Base-by-base conservation (phyloP, 768 basidiomycete genomes). In the Dictyophora rubrovolvata region DNA sequence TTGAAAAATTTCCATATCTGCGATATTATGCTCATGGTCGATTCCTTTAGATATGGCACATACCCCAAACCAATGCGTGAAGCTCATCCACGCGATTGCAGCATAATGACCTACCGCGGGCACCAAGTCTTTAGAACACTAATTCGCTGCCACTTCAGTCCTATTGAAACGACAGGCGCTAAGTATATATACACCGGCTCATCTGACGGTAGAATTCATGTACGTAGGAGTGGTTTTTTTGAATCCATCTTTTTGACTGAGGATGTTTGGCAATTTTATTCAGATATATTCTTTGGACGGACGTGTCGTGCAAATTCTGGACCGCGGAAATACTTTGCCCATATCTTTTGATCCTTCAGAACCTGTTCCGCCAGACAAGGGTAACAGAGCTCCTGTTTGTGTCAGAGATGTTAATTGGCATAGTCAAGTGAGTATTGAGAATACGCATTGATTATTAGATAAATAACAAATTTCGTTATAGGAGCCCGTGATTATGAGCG, bases 361-460 rank as follows among this genome's bases (percentile, higher is more conserved):
- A 0, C 72, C 77, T 9, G 85, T 87, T 60, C 71, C 72, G 0
- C 63, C 67, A 18, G 63, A 61, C 18, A 68, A 71, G n/a, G 28
- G 66, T 17, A 62, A 66, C 48, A 66, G 60, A 60, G 65, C 53
- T 52, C 66, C 66, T 11, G 75, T 76, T 22, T 89, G 87, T 62
- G 93, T 97, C 3, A 84, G 95, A 48, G 95, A 98, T 67, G 93
- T 97, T 61, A 88, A 88, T 68, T 99, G 96, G 96, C 92, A 93
- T 69, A 83, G 88, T 34, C 81, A 82, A 76, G 87, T 87, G 69
- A 37, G 69, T 60, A 10, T 16, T 36, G 16, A 23, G 28, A 3
- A 28, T 28, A 28, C 7, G 28, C 28, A 7, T 37, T 61, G n/a
- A 62, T 18, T 49, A 22, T 18, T 20, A 35, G n/a, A 21, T 11